Base-by-base conservation (phyloP, 768 basidiomycete species). In the Xerocomus potaroensis region DNA sequence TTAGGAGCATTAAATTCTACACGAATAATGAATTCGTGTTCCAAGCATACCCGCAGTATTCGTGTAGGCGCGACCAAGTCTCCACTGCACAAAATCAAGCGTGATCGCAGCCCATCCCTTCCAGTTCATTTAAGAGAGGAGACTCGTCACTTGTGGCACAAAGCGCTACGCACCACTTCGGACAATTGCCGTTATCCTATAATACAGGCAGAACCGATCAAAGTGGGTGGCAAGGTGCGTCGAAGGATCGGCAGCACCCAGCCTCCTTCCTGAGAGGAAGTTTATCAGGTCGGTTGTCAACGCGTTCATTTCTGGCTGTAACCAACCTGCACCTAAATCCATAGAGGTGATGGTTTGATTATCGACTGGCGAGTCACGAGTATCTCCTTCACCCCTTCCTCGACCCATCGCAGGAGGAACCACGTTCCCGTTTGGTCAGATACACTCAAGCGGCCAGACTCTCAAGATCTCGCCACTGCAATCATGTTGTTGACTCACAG, bases 371-470 rank as follows among this genome's bases (percentile, higher is more conserved):
- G 31, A 30, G 48, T n/a, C 21, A 27, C 8, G 23, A 2, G 22
- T 24, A 3, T 29, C 14, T 39, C 31, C 12, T 5, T 15, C 0
- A 4, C n/a, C 15, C 15, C 5, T 24, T 27, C 46, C 22, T 32
- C 50, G 45, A 57, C 21, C 15, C 14, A 18, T 23, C 24, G 10
- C 43, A 69, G 67, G 65, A 61, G 19, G 38, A 67, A 65, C 30
- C 23, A 49, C 6, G 53, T 63, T 11, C 57, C 67, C 4, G 63
- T 69, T 37, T 59, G 63, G 63, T 59, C 65, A 41, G 63, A 66
- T 47, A 63, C 65, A 0, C 46, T 65, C 38, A 52, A 49, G 47
- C n/a, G n/a, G n/a, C 65, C 64, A 7, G 49, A 44, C n/a, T 22
- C 54, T 0, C 49, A 48, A 16, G 61, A 64, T 37, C 66, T 67